Percentiles rank a stretch among this genome's conserved stretches.
phyloP scores from a whole-genome alignment of 2,329 filamentous ascomycete genomes.

The Harringtonia lauricola region DNA sequence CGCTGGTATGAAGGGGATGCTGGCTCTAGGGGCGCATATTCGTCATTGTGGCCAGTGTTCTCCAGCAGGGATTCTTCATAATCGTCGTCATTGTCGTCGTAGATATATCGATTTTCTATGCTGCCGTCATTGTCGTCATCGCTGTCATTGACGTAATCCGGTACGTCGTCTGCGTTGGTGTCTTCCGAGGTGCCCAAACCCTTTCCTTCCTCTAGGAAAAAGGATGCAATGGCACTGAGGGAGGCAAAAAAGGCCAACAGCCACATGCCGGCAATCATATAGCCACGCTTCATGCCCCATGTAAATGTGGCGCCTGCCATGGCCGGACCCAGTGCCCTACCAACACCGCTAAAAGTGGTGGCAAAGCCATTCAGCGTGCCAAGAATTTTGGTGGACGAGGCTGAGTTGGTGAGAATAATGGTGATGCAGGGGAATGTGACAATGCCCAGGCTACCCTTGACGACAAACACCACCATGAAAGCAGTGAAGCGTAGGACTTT shows the following conservation, averaged over 20 bases:
- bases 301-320: conserved; percentile 63
- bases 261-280: conserved; percentile 75
- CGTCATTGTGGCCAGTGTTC: neutral
- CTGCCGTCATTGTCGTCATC: conserved; percentile 6
- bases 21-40: neutral
- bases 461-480: conserved; percentile 57
- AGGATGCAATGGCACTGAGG: conserved; percentile 60
- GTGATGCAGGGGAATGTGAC: conserved; percentile 84
- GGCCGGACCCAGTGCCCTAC: conserved; percentile 69
- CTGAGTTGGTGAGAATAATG: conserved; percentile 84
- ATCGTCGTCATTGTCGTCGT: neutral
- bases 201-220: conserved; percentile 63
- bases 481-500: conserved; percentile 39
- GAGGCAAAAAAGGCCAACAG: conserved; percentile 53
- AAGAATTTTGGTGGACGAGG: conserved; percentile 61
- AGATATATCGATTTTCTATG: neutral
- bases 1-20: neutral
- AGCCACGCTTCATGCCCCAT: conserved; percentile 63
- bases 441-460: conserved; percentile 67
- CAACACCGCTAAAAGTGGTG: conserved; percentile 70
- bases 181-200: conserved; percentile 41
- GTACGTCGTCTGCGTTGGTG: conserved; percentile 24
- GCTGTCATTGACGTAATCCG: conserved; percentile 4
- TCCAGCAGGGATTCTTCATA: conserved; percentile 9
- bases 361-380: conserved; percentile 88